Percentiles rank a stretch among this genome's conserved stretches.
These are phyloP conservation scores for Lasiodiplodia citricola DNA, from an alignment of 2,329 filamentous ascomycete species.

Conservation along the genomic window DNA sequence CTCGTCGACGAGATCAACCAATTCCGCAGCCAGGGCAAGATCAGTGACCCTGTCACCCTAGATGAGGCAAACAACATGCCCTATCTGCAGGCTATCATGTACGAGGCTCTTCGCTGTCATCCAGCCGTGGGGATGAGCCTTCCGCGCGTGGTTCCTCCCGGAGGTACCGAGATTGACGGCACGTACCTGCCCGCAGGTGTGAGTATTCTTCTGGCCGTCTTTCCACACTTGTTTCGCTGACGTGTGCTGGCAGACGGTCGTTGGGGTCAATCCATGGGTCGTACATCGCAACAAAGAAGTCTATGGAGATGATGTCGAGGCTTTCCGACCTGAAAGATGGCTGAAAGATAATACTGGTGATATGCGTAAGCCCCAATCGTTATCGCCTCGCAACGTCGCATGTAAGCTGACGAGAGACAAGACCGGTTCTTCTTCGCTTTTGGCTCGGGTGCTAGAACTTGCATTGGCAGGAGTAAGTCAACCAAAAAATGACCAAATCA, in stretches of 20 bases:
- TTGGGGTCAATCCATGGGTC: constrained; percentile 54
- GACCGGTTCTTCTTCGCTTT: constrained; percentile 43
- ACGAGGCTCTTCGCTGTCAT: constrained; percentile 50
- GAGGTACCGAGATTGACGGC: constrained; percentile 44
- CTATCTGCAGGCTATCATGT: constrained; percentile 52
- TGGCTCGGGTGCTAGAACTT: constrained; percentile 38
- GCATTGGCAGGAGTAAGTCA: constrained; percentile 34
- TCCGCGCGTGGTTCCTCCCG: constrained; percentile 45
- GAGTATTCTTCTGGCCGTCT: background rate
- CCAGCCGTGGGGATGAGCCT: constrained; percentile 49
- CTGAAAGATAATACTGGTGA: constrained; percentile 40
- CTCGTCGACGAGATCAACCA: constrained; percentile 35
- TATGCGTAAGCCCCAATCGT: constrained; percentile 32
- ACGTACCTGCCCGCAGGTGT: constrained; percentile 21
- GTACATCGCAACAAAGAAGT: constrained; percentile 48
- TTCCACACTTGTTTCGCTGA: background rate
- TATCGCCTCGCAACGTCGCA: background rate
- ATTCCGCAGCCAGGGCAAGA: constrained; percentile 21
- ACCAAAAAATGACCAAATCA: background rate
- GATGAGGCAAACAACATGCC: constrained; percentile 39
- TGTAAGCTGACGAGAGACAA: constrained; percentile 26
- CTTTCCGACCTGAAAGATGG: constrained; percentile 56
- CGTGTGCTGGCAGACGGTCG: constrained; percentile 24
- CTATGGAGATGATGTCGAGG: constrained; percentile 47
- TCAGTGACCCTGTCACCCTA: constrained; percentile 31